Percentiles rank a stretch among this genome's conserved stretches.
phyloP scores from a whole-genome alignment of 2,329 filamentous ascomycete species.

The Juglanconis oblonga region DNA sequence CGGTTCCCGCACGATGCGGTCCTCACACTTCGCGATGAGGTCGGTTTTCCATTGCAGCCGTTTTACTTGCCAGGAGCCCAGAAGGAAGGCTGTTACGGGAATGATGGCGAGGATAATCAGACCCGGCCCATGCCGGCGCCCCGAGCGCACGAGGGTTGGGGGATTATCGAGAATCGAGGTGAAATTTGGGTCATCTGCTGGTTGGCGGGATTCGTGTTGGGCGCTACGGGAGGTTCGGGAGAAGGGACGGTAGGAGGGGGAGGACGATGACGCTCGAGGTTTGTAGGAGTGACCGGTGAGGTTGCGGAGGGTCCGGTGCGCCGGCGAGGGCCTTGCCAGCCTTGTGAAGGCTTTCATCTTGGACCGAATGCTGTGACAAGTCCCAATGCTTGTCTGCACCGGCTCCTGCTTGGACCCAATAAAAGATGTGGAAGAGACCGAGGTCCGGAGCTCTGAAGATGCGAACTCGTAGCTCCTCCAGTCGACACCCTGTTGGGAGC shows the following conservation, averaged over 20 bases:
- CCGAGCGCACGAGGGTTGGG: constrained; percentile 71
- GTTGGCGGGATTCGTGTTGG: constrained; percentile 32
- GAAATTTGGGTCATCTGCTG: constrained; percentile 75
- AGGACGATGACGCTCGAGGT: constrained; percentile 1
- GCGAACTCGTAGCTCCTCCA: background rate
- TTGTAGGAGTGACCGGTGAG: background rate
- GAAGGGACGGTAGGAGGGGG: constrained; percentile 24
- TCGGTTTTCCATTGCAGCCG: constrained; percentile 92
- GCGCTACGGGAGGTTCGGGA: constrained; percentile 23
- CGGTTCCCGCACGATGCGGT: constrained; percentile 81
- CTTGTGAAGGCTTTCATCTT: constrained; percentile 17
- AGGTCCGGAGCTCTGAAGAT: background rate
- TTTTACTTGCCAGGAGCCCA: constrained; percentile 95
- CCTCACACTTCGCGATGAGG: constrained; percentile 85
- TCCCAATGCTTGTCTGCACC: background rate
- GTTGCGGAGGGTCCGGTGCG: constrained; percentile 1
- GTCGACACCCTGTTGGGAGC: background rate
- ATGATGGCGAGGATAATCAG: constrained; percentile 83
- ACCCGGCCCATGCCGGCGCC: constrained; percentile 72
- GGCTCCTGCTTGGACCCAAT: background rate
- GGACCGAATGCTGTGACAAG: background rate
- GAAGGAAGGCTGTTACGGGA: constrained; percentile 81
- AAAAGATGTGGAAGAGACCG: background rate
- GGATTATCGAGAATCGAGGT: constrained; percentile 85
- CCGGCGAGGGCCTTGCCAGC: constrained; percentile 8